phyloP scores from a whole-genome alignment of 2,329 filamentous ascomycete species.

The Ophiostoma sp. region DNA sequence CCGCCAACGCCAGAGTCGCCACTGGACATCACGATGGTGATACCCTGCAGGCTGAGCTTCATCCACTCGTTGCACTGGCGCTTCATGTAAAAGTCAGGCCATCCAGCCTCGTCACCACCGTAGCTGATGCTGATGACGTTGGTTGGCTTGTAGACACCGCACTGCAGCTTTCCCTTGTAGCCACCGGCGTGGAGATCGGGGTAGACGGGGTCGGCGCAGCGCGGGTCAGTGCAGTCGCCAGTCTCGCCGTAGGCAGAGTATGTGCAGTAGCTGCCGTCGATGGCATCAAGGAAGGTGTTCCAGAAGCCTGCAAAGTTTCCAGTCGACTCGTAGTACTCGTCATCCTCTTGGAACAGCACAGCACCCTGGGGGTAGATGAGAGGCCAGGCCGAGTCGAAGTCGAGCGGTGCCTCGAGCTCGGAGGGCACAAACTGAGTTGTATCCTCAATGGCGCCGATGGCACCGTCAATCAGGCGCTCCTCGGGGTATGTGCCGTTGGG shows the following conservation, averaged over 20 bases:
- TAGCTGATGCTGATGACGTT: slow-evolving; percentile 54
- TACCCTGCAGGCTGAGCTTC: slow-evolving; percentile 52
- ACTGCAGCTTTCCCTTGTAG: slow-evolving; percentile 42
- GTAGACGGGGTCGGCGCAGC: slow-evolving; percentile 42
- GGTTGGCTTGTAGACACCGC: slow-evolving; percentile 33
- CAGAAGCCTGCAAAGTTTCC: slow-evolving; percentile 17
- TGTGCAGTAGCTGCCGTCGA: slow-evolving; percentile 47
- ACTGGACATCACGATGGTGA: slow-evolving; percentile 46
- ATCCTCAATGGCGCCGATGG: slow-evolving; percentile 18
- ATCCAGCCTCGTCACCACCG: slow-evolving; percentile 47
- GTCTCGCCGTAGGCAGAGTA: slow-evolving; percentile 42
- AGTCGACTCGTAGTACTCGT: slow-evolving; percentile 29
- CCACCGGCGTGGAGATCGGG: slow-evolving; percentile 40
- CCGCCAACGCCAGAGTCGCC: slow-evolving; percentile 46
- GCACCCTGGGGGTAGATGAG: slow-evolving; percentile 46
- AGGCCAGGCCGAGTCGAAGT: slow-evolving; percentile 43
- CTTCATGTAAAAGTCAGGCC: slow-evolving; percentile 43
- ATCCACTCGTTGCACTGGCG: slow-evolving; percentile 53
- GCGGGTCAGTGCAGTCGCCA: slow-evolving; percentile 35
- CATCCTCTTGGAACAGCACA: slow-evolving; percentile 31
- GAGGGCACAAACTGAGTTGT: slow-evolving; percentile 30
- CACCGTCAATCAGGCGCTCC: slow-evolving; percentile 20
- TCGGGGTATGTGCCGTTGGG: slow-evolving; percentile 29
- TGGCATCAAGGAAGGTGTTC: slow-evolving; percentile 41
- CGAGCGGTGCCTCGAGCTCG: slow-evolving; percentile 39